Conservation (phyloP, 2,329 filamentous ascomycete species). For the Alternaria sp. region DNA sequence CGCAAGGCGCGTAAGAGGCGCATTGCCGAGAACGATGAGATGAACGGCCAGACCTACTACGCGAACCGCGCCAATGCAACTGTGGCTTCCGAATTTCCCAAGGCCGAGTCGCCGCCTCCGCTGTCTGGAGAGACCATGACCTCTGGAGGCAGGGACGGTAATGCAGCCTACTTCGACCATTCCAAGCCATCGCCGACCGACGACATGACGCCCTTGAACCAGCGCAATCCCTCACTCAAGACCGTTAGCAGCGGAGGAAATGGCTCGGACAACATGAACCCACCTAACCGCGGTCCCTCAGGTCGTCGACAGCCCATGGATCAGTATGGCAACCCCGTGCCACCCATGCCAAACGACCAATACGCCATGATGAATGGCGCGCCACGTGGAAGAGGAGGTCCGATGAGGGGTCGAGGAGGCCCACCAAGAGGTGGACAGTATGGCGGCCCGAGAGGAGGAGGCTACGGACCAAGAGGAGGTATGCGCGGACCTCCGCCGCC, state of each 20-base stretch:
- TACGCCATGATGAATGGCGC: conserved; percentile 51
- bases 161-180: conserved; percentile 71
- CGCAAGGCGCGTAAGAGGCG: conserved; percentile 91
- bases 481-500: conserved; percentile 51
- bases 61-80: conserved; percentile 50
- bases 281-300: conserved; percentile 47
- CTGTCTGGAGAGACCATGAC: conserved; percentile 62
- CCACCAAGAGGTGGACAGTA: conserved; percentile 45
- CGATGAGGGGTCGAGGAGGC: conserved; percentile 49
- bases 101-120: conserved; percentile 62
- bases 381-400: conserved; percentile 50
- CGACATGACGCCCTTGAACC: conserved; percentile 74
- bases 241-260: conserved; percentile 58
- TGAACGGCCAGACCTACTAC: conserved; percentile 95
- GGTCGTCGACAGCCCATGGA: conserved; percentile 58
- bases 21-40: conserved; percentile 92
- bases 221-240: conserved; percentile 66
- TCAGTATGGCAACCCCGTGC: conserved; percentile 68
- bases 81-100: conserved; percentile 51
- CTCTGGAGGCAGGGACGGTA: conserved; percentile 61
- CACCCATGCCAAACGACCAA: conserved; percentile 52
- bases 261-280: conserved; percentile 46
- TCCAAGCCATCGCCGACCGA: conserved; percentile 67
- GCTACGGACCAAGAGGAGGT: conserved; percentile 46
- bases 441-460: conserved; percentile 44